Evolutionary conservation across 169 alveolate species (phyloP).

Genomic region (Cryptosporidium baileyi): DNA sequence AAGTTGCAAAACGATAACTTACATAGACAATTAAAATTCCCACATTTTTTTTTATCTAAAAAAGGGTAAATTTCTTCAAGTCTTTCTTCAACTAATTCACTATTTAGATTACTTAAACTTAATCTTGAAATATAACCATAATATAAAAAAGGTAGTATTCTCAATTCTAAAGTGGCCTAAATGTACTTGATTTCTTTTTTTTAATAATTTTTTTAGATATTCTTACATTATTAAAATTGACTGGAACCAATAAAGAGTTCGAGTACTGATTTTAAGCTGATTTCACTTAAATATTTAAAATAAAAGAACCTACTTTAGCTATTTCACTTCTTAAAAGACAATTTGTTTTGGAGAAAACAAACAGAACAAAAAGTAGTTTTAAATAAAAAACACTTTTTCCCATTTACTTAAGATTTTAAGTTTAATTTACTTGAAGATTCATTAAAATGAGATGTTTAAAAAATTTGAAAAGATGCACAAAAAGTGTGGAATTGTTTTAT

Average conservation of each 20-base stretch:
- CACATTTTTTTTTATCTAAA: constrained; percentile 4
- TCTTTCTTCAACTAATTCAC: constrained; percentile 12
- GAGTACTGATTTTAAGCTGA: no score
- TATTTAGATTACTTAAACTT: constrained; percentile 46
- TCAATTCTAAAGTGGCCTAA: constrained; percentile 27
- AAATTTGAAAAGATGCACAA: no score
- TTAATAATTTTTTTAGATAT: background rate
- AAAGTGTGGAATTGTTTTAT: no score
- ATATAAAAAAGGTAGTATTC: constrained; percentile 57
- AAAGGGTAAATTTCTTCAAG: constrained; percentile 56
- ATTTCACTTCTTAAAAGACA: no score
- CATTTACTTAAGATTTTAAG: no score
- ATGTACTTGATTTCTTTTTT: background rate
- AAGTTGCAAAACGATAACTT: background rate
- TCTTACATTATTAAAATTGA: constrained; percentile 39
- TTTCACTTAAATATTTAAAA: no score
- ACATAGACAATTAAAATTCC: constrained; percentile 30
- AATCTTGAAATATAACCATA: constrained; percentile 64
- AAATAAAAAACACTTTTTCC: no score
- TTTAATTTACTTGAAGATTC: no score
- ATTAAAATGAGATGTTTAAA: no score
- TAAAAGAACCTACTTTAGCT: no score
- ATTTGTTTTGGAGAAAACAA: no score
- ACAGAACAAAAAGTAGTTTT: no score
- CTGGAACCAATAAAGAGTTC: constrained; percentile 19